A percentile compares a stretch with the other conserved stretches of the same genome.
phyloP scores from a whole-genome alignment of 2,329 filamentous ascomycete species.

The Beauveria varroae region DNA sequence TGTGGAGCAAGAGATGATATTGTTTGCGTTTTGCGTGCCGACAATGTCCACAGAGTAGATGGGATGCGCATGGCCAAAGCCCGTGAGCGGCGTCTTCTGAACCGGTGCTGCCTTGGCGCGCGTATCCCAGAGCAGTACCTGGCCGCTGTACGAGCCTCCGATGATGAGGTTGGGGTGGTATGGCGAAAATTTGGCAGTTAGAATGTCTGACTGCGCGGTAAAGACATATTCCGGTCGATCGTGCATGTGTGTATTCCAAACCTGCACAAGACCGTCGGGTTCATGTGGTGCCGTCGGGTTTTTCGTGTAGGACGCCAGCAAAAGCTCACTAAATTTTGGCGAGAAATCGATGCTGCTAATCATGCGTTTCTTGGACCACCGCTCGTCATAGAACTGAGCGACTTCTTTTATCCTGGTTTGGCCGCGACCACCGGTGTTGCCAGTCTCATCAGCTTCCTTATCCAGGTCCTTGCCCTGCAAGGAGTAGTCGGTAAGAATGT shows the following conservation, averaged over 20 bases:
- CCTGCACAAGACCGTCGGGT: conserved; percentile 84
- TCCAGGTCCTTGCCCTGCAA: conserved; percentile 67
- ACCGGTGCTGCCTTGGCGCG: conserved; percentile 82
- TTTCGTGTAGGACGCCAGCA: conserved; percentile 94
- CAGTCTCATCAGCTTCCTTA: conserved; percentile 73
- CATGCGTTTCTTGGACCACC: conserved; percentile 97
- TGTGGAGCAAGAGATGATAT: conserved; percentile 94
- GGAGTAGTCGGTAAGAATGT: conserved; percentile 91
- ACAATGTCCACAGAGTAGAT: conserved; percentile 95
- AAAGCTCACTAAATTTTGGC: conserved; percentile 85
- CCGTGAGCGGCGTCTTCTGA: conserved; percentile 91
- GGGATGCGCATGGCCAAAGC: conserved; percentile 90
- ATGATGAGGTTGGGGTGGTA: conserved; percentile 96
- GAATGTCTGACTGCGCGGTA: conserved; percentile 89
- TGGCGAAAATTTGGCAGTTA: conserved; percentile 95
- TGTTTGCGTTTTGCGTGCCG: conserved; percentile 97
- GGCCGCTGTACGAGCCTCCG: conserved; percentile 91
- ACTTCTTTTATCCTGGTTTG: conserved; percentile 76
- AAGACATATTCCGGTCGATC: conserved; percentile 94
- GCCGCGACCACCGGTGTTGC: conserved; percentile 62
- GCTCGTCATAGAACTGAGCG: conserved; percentile 86
- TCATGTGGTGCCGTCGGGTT: conserved; percentile 92
- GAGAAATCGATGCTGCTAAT: conserved; percentile 94
- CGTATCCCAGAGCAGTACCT: conserved; percentile 95
- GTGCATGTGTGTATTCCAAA: conserved; percentile 95